A percentile compares a stretch with the other conserved stretches of the same genome.
These are phyloP conservation scores for Eimeria praecox DNA, from an alignment of 169 alveolate genomes.

Conservation along the genomic window DNA sequence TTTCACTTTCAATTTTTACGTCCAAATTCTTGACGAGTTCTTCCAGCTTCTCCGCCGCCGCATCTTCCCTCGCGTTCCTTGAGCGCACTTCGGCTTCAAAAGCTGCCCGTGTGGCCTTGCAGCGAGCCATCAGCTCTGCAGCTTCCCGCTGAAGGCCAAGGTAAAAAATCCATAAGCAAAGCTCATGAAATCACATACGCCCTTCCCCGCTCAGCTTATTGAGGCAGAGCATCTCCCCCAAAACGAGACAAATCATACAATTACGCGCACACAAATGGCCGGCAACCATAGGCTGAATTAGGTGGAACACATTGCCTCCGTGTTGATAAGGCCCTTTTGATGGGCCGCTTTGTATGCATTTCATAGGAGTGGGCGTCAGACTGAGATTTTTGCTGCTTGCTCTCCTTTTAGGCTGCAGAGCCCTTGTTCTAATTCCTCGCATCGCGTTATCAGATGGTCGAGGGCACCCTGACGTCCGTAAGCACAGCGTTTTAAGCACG, in stretches of 20 bases:
- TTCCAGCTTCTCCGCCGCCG: constrained; percentile 30
- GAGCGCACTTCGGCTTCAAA: constrained; percentile 47
- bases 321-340: neutral
- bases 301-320: neutral
- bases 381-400: constrained; percentile 34
- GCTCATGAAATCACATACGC: neutral
- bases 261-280: neutral
- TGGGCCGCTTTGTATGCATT: neutral
- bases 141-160: constrained; percentile 4
- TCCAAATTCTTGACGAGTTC: constrained; percentile 52
- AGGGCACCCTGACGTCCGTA: constrained; percentile 39
- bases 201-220: neutral
- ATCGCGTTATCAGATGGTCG: constrained; percentile 58
- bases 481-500: neutral
- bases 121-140: constrained; percentile 63
- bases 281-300: neutral
- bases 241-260: neutral
- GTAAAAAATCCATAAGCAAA: neutral
- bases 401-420: constrained; percentile 42
- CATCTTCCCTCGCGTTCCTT: constrained; percentile 52
- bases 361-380: constrained; percentile 13
- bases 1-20: constrained; percentile 45
- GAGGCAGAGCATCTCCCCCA: neutral
- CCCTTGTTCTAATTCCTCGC: constrained; percentile 64
- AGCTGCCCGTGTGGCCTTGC: constrained; percentile 49